Conservation (phyloP, 192 early-diverging fungal genomes). For the Lunasporangiospora selenospora region DNA sequence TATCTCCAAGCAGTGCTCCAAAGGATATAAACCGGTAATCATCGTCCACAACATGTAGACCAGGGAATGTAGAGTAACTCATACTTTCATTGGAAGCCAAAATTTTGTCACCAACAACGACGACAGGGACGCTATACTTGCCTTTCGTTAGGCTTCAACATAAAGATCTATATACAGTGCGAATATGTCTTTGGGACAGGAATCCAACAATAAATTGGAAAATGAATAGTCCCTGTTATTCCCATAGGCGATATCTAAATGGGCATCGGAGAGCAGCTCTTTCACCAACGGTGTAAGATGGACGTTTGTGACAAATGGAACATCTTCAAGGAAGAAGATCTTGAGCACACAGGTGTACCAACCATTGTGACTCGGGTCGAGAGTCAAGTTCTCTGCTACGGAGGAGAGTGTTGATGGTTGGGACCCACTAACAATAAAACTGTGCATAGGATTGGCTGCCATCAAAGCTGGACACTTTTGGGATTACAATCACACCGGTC, state of each 20-base stretch:
- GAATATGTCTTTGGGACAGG: too few relatives aligned
- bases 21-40: conserved; percentile 2
- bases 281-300: conserved; percentile 10
- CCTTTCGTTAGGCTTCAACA: too few relatives aligned
- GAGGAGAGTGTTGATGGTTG: too few relatives aligned
- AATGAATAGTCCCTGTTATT: conserved; percentile 7
- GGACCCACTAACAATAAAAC: too few relatives aligned
- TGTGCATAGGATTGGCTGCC: too few relatives aligned
- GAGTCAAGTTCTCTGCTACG: conserved; percentile 18
- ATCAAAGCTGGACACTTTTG: too few relatives aligned
- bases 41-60: conserved; percentile 35
- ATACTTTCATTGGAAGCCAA: background rate
- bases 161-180: too few relatives aligned
- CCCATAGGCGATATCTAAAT: conserved; percentile 21
- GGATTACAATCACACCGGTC: conserved; percentile 32
- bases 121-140: conserved; percentile 16
- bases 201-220: too few relatives aligned
- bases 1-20: too few relatives aligned
- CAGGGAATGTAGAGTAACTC: conserved; percentile 25
- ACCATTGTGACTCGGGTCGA: conserved; percentile 28
- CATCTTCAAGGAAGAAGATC: conserved; percentile 24
- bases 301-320: conserved; percentile 23
- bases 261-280: conserved; percentile 11
- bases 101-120: conserved; percentile 12
- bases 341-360: conserved; percentile 23